phyloP scores from a whole-genome alignment of 352 stramenopile genomes.

The Pythium coloratum region DNA sequence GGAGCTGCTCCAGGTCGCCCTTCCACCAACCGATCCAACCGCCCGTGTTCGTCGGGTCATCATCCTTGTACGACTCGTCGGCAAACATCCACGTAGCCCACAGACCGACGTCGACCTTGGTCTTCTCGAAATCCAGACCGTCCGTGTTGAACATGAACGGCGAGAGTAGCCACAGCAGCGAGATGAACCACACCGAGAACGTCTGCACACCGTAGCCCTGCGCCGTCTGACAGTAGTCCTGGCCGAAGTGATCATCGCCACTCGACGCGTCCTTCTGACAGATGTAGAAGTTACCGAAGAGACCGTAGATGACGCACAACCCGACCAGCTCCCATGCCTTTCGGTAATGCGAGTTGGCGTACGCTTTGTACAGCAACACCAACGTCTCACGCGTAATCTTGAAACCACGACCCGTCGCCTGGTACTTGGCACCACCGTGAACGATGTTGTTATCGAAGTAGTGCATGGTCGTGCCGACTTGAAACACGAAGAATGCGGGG shows the following conservation, averaged over 20 bases:
- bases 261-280: constrained; percentile 44
- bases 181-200: constrained; percentile 80
- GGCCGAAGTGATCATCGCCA: constrained; percentile 39
- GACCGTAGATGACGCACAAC: constrained; percentile 69
- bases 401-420: constrained; percentile 79
- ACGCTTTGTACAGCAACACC: constrained; percentile 81
- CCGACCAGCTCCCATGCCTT: constrained; percentile 80
- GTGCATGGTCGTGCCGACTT: constrained; percentile 83
- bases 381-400: constrained; percentile 86
- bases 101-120: constrained; percentile 67
- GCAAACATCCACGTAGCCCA: constrained; percentile 87
- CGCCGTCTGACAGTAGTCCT: constrained; percentile 60
- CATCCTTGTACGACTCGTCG: constrained; percentile 55
- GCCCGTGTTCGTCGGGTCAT: constrained; percentile 44
- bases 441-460: constrained; percentile 87
- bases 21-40: constrained; percentile 89
- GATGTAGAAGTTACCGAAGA: constrained; percentile 70
- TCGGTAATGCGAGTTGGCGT: constrained; percentile 69
- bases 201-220: constrained; percentile 81
- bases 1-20: constrained; percentile 62
- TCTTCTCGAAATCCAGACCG: constrained; percentile 82
- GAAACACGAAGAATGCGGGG: constrained; percentile 80
- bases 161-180: constrained; percentile 68
- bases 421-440: constrained; percentile 77
- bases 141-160: constrained; percentile 89